Base-by-base conservation (phyloP, 208 protist genomes). In the Acanthamoeba lugdunensis region DNA sequence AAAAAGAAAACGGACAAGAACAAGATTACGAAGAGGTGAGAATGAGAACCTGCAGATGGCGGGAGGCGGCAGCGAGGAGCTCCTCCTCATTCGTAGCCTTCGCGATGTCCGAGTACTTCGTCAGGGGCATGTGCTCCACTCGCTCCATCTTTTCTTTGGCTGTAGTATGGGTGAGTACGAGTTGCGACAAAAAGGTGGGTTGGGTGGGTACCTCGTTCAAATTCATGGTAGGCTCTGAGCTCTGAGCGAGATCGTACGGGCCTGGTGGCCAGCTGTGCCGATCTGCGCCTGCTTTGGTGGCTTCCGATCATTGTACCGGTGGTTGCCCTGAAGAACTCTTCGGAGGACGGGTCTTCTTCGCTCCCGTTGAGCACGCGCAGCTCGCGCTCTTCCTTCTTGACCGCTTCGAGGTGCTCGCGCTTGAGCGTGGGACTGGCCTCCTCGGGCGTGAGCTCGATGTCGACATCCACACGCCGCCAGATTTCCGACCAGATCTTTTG, bases 341-440 rank as follows among this genome's bases (percentile, higher is more conserved):
- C 69, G 23, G 23, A 11, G 11, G 69, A 79, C 14, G 69, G 69
- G 16, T 79, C 69, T n/a, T 79, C 69, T n/a, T 79, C 28, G 1
- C 30, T 79, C 23, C 69, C 69, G 69, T n/a, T 45, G 30, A 79
- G 69, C 16, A 50, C 69, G 28, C 69, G 69, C 14, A 79, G 69
- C 69, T 79, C 69, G 37, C 69, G 28, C 69, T 48, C 33, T n/a
- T 79, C 69, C 69, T 79, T 79, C 69, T 79, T 79, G 33, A 79
- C 69, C 28, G 69, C 16, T 6, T 79, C 69, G 14, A 48, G 7
- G 69, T 79, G 28, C 69, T 79, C 33, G 28, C 37, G 69, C 30
- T 79, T 79, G 23, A 79, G 37, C 25, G 33, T 79, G 69, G 69
- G 69, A 28, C 28, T 79, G 37, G 69, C 69, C 21, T 79, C 69